Evolutionary conservation across 208 protist species (phyloP), one percentile per base, ranked within the genome.

Genomic region (Trypanosoma congolense): DNA sequence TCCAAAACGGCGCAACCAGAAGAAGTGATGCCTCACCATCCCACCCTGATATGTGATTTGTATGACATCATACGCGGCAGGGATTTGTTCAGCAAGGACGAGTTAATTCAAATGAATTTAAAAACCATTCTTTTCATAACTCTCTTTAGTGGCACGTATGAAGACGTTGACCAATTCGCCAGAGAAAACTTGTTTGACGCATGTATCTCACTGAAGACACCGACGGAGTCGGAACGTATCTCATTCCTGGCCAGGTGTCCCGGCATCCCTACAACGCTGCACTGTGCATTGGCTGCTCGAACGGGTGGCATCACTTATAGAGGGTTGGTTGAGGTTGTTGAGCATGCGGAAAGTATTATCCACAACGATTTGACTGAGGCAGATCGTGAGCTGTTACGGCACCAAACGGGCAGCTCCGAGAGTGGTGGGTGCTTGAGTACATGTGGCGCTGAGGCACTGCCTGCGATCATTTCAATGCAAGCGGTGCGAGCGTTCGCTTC

Each of bases 251-350:
- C 30, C 33, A 9, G 10, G n/a, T 41, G 18, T 9, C 14, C 30
- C 6, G 4, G 2, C 46, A 21, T 71, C 16, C 49, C 70, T 9
- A 14, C 22, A 0, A 1, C 24, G 10, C 36, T 81, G 9, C 64
- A 65, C 14, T 41, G 63, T 14, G 71, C 75, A 3, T 43, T 93
- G 19, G 70, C 80, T 19, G 61, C 77, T 14, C 76, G 82, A 19
- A 75, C 76, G 5, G 86, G 86, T 50, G 86, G 86, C 25, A 42
- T 90, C 1, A 75, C 72, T 0, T 93, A 87, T 58, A 61, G 71
- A 5, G 82, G 82, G 25, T 58, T 93, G 12, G 52, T 56, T 9
- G 82, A 87, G 49, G 45, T 75, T 26, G 18, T 42, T 54, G 24
- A 47, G 21, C 36, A 55, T 28, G 46, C 35, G 33, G 51, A 56